Conservation (phyloP, 257 asterid species). For the Capsicum chinense region DNA sequence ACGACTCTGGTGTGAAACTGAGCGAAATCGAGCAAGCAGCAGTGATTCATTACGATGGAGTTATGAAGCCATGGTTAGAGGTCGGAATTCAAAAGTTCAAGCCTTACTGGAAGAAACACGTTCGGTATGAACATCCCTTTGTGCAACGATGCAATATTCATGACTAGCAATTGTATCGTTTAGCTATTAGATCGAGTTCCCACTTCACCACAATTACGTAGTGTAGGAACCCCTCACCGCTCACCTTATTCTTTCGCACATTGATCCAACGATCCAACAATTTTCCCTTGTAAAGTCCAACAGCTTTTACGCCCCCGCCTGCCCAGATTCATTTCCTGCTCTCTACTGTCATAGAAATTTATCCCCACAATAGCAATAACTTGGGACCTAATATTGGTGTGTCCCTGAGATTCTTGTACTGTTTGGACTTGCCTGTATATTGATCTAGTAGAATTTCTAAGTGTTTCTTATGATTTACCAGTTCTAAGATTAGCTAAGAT, state of each 20-base stretch:
- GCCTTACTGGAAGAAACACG: constrained; percentile 54
- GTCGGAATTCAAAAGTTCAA: constrained; percentile 60
- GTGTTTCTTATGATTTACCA: constrained; percentile 9
- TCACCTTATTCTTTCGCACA: constrained; percentile 26
- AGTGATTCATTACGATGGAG: constrained; percentile 67
- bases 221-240: constrained; percentile 23
- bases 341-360: constrained; percentile 10
- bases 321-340: background rate
- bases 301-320: background rate
- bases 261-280: constrained; percentile 4
- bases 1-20: constrained; percentile 49
- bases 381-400: constrained; percentile 22
- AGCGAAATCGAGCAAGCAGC: constrained; percentile 67
- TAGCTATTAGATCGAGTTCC: constrained; percentile 25
- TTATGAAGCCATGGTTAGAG: constrained; percentile 78
- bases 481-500: background rate
- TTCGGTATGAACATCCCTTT: constrained; percentile 53
- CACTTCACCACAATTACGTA: constrained; percentile 10
- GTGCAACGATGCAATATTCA: constrained; percentile 63
- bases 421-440: constrained; percentile 29
- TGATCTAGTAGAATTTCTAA: constrained; percentile 3
- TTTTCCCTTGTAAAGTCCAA: constrained; percentile 26
- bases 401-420: constrained; percentile 18
- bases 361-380: constrained; percentile 23
- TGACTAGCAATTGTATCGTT: constrained; percentile 16